Evolutionary conservation across 1,139 yeast species (phyloP).

Genomic region (Debaryomyces sp.): DNA sequence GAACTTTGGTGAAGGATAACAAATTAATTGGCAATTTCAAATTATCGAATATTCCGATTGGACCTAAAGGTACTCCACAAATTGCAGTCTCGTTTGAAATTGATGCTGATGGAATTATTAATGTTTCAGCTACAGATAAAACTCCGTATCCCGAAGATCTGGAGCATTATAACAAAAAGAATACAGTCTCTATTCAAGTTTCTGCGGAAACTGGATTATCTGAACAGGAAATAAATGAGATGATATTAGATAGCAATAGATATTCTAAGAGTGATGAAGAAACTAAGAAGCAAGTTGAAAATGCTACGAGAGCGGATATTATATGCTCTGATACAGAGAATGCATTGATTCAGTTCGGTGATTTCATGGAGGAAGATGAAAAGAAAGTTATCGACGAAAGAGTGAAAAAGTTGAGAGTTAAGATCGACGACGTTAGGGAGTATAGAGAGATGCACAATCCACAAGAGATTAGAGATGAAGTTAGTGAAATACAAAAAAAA

Average conservation of each 20-base stretch:
- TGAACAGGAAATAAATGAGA: conserved; percentile 59
- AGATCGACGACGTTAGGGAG: conserved; percentile 51
- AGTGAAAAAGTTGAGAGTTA: conserved; percentile 39
- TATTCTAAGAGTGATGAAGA: conserved; percentile 47
- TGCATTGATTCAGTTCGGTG: conserved; percentile 49
- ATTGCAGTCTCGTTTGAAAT: conserved; percentile 73
- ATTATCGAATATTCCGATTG: conserved; percentile 65
- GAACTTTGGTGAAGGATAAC: conserved; percentile 73
- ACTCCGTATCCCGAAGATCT: conserved; percentile 19
- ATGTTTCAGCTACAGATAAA: conserved; percentile 58
- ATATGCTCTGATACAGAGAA: conserved; percentile 58
- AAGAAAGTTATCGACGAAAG: conserved; percentile 28
- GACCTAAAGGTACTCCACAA: conserved; percentile 79
- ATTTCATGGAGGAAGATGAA: conserved; percentile 41
- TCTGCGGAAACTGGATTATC: conserved; percentile 70
- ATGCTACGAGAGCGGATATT: conserved; percentile 57
- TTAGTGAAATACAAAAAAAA: conserved; percentile 52
- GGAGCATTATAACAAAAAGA: conserved; percentile 32
- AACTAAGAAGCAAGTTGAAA: conserved; percentile 42
- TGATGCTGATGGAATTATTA: conserved; percentile 82
- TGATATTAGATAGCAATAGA: conserved; percentile 55
- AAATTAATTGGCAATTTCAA: conserved; percentile 73
- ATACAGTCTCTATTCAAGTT: conserved; percentile 63
- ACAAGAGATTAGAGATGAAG: conserved; percentile 39
- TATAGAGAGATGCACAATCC: conserved; percentile 37